Evolutionary conservation across 2,329 filamentous ascomycete genomes (phyloP).

Genomic region (Phialocephala subalpina): DNA sequence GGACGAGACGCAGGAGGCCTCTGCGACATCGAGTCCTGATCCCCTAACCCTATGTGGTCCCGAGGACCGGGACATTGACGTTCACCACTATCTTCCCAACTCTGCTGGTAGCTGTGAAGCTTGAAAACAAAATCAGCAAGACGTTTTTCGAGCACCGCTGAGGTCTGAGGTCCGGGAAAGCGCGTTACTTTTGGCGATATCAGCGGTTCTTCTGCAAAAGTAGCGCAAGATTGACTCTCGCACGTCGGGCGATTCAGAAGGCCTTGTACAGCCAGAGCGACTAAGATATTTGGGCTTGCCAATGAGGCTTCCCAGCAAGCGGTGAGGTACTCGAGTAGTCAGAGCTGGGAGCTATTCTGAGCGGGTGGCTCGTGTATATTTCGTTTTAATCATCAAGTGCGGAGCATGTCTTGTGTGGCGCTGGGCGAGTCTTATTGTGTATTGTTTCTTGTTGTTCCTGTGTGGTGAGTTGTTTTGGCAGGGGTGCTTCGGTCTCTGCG

Average conservation of each 20-base stretch:
- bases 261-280: slow-evolving; percentile 52
- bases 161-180: slow-evolving; percentile 39
- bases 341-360: slow-evolving; percentile 37
- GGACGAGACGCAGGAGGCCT: slow-evolving; percentile 63
- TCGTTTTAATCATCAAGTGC: slow-evolving; percentile 30
- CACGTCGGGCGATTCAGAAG: slow-evolving; percentile 44
- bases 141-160: slow-evolving; percentile 41
- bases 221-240: slow-evolving; percentile 43
- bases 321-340: slow-evolving; percentile 29
- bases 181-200: slow-evolving; percentile 39
- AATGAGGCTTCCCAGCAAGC: slow-evolving; percentile 39
- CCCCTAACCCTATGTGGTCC: slow-evolving; percentile 60
- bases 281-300: slow-evolving; percentile 36
- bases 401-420: slow-evolving; percentile 35
- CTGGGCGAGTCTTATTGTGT: slow-evolving; percentile 29
- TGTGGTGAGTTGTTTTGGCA: slow-evolving; percentile 40
- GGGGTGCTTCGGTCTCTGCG: slow-evolving; percentile 33
- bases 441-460: slow-evolving; percentile 36
- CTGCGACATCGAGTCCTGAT: slow-evolving; percentile 71
- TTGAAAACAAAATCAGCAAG: slow-evolving; percentile 44
- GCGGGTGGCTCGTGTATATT: slow-evolving; percentile 29
- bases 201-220: slow-evolving; percentile 43
- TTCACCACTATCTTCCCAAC: slow-evolving; percentile 45
- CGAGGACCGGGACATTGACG: slow-evolving; percentile 66
- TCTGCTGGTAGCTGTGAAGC: slow-evolving; percentile 46